Conservation (phyloP, 176 grass and related monocot genomes). For the Eremochloa ophiuroides region DNA sequence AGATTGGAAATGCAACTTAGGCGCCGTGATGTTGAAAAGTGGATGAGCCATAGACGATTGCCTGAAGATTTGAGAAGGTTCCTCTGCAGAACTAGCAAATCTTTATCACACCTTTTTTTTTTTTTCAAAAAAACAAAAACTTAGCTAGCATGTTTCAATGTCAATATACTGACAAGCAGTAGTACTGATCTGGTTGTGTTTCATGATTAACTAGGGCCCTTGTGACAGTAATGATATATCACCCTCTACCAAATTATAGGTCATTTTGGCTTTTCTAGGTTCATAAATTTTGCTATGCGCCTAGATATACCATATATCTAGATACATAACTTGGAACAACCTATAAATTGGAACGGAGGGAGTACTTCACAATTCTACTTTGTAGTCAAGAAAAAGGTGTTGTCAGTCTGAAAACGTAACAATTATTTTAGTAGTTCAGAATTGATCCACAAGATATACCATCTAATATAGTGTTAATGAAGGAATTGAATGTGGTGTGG, state of each 20-base stretch:
- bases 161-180: background rate
- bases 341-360: too few relatives aligned
- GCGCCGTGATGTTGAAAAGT: slow-evolving; percentile 90
- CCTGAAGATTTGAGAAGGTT: slow-evolving; percentile 92
- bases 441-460: background rate
- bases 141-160: background rate
- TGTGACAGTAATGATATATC: background rate
- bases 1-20: slow-evolving; percentile 98
- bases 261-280: too few relatives aligned
- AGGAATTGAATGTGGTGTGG: slow-evolving; percentile 3
- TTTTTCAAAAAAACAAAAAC: background rate
- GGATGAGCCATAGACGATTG: slow-evolving; percentile 95
- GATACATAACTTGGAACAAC: too few relatives aligned
- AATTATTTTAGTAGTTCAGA: slow-evolving; percentile 3
- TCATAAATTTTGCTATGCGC: too few relatives aligned
- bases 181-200: background rate
- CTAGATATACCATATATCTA: too few relatives aligned
- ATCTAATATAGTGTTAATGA: background rate
- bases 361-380: background rate
- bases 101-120: background rate
- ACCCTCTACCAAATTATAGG: too few relatives aligned
- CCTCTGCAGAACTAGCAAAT: slow-evolving; percentile 21
- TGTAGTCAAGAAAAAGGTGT: background rate
- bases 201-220: background rate
- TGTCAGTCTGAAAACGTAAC: background rate